Evolutionary conservation across 208 protist genomes (phyloP).

Genomic region (Crithidia bombi): DNA sequence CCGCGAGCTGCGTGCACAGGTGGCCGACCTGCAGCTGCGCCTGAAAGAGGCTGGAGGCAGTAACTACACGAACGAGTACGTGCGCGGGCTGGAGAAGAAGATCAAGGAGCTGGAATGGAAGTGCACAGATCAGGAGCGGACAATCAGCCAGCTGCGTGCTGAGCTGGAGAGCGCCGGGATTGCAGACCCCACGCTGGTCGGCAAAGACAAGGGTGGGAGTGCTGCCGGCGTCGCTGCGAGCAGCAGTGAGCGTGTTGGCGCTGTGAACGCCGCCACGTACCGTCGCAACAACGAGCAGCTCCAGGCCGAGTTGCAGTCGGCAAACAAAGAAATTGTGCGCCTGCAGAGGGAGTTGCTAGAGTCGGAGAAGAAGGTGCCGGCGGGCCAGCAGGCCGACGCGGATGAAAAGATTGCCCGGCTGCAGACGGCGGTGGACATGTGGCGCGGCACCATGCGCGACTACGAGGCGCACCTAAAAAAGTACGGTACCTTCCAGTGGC

Average conservation of each 20-base stretch:
- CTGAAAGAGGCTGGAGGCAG: conserved; percentile 57
- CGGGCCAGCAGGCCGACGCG: not conserved
- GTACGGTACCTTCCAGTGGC: conserved; percentile 25
- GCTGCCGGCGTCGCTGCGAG: not conserved
- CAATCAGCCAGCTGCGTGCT: conserved; percentile 50
- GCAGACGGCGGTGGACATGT: conserved; percentile 2
- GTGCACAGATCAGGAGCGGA: conserved; percentile 58
- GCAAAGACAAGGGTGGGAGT: not conserved
- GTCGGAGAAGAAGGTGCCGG: conserved; percentile 9
- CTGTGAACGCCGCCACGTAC: conserved; percentile 16
- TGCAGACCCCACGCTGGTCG: conserved; percentile 37
- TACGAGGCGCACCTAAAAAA: conserved; percentile 22
- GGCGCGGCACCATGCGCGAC: conserved; percentile 12
- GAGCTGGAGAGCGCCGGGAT: conserved; percentile 52
- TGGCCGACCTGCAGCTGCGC: conserved; percentile 60
- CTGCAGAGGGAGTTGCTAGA: conserved; percentile 34
- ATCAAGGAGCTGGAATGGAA: conserved; percentile 49
- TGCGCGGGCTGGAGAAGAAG: conserved; percentile 48
- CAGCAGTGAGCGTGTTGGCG: not conserved
- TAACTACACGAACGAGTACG: conserved; percentile 74
- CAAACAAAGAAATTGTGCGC: conserved; percentile 27
- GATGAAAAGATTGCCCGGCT: conserved; percentile 11
- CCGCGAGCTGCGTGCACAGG: conserved; percentile 47
- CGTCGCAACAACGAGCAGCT: conserved; percentile 30
- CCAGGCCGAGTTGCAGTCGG: conserved; percentile 23